Percentiles rank a stretch among this genome's conserved stretches.
phyloP scores from a whole-genome alignment of 2,329 filamentous ascomycete species.

The Trichoderma endophyticum region DNA sequence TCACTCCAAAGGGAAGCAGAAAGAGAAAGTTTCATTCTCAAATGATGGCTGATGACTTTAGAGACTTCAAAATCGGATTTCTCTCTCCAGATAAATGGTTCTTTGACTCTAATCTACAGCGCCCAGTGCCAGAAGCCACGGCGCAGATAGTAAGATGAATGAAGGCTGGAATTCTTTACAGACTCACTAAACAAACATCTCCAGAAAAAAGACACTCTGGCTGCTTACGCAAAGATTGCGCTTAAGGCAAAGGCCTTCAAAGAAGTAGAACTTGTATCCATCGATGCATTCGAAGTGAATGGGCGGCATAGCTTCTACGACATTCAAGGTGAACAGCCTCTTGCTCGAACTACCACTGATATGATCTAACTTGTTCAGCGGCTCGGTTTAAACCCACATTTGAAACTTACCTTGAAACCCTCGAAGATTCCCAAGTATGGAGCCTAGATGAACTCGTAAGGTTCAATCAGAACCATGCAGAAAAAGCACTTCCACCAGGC shows the following conservation, averaged over 20 bases:
- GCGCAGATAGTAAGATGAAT: not conserved
- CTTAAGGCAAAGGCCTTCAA: not conserved
- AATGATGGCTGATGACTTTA: not conserved
- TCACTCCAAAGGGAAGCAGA: not conserved
- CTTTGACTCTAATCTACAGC: not conserved
- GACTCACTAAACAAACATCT: not conserved
- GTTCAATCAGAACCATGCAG: not conserved
- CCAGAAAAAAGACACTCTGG: not conserved
- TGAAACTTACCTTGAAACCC: not conserved
- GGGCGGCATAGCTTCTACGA: not conserved
- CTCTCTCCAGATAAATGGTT: not conserved
- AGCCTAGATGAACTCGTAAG: not conserved
- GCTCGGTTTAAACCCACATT: not conserved
- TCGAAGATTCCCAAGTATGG: not conserved
- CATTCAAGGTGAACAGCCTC: not conserved
- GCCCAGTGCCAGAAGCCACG: not conserved
- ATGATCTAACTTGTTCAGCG: not conserved
- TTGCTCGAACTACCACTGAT: not conserved
- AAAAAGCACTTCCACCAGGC: not conserved
- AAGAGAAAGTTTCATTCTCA: not conserved
- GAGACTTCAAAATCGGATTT: not conserved
- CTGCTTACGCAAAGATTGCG: not conserved
- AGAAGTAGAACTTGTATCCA: not conserved
- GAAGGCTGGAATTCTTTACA: not conserved
- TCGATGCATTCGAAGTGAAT: not conserved